Conservation (phyloP, 345 rosid species). For the Cardamine occulta region DNA sequence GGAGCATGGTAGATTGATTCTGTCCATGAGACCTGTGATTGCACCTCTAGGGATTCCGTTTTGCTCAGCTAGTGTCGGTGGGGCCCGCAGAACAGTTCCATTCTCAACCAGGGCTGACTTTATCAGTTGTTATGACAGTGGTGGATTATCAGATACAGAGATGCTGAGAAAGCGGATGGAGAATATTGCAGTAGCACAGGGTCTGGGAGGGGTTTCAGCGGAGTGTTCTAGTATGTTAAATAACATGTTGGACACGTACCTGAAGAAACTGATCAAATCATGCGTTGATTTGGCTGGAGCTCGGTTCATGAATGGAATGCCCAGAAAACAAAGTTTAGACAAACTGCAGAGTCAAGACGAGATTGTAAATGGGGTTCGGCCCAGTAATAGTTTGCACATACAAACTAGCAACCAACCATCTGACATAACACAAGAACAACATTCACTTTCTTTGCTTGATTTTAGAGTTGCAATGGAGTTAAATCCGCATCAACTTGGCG, state of each 20-base stretch:
- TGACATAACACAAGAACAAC: constrained; percentile 54
- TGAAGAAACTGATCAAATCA: constrained; percentile 79
- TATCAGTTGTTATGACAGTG: constrained; percentile 64
- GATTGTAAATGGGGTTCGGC: constrained; percentile 62
- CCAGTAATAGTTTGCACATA: constrained; percentile 62
- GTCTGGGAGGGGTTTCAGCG: constrained; percentile 76
- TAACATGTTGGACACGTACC: constrained; percentile 69
- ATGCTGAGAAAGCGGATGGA: constrained; percentile 79
- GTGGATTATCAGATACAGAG: constrained; percentile 66
- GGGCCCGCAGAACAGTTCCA: constrained; percentile 59
- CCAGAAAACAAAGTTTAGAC: constrained; percentile 49
- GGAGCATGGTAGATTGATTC: constrained; percentile 47
- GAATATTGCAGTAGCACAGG: constrained; percentile 75
- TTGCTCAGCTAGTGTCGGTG: constrained; percentile 69
- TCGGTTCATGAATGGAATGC: constrained; percentile 50
- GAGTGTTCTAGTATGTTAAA: constrained; percentile 81
- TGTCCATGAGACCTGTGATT: constrained; percentile 55
- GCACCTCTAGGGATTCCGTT: constrained; percentile 87
- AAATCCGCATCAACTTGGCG: constrained; percentile 91
- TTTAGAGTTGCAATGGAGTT: constrained; percentile 96
- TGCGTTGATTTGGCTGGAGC: constrained; percentile 68
- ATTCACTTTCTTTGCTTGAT: constrained; percentile 76
- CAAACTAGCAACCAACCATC: constrained; percentile 50
- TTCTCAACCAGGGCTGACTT: constrained; percentile 46
- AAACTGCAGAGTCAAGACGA: constrained; percentile 65